phyloP scores from a whole-genome alignment of 805 yeast genomes.

The Nakazawaea wyomingensis region DNA sequence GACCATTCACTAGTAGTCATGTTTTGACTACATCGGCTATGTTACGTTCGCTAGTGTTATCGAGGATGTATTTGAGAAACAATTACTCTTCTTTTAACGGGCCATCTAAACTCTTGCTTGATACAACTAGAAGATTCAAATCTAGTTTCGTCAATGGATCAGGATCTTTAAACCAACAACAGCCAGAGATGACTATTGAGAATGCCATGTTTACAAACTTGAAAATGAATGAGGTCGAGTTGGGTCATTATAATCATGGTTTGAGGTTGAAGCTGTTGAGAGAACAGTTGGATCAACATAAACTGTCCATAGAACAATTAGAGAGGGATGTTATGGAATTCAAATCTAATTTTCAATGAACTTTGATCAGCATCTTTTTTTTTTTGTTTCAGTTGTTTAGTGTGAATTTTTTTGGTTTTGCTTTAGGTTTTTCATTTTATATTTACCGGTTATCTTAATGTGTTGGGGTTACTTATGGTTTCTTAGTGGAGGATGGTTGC shows the following conservation, averaged over 20 bases:
- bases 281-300: conserved; percentile 3
- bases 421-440: background rate
- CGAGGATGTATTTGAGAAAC: conserved; percentile 1
- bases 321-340: conserved; percentile 7
- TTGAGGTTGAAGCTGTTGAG: conserved; percentile 6
- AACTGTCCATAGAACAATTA: conserved; percentile 1
- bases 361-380: background rate
- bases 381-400: background rate
- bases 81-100: conserved; percentile 1
- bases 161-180: background rate
- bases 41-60: background rate
- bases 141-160: background rate
- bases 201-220: conserved; percentile 2
- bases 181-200: conserved; percentile 9
- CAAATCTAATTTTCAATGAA: conserved; percentile 10
- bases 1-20: background rate
- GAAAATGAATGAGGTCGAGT: conserved; percentile 2
- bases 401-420: background rate
- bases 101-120: background rate
- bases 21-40: background rate
- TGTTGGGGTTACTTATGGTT: no score
- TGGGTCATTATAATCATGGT: conserved; percentile 4
- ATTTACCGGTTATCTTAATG: no score
- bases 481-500: no score
- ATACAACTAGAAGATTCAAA: background rate